A percentile compares a stretch with the other conserved stretches of the same genome.
phyloP scores from a whole-genome alignment of 129 eudicot genomes.

The Lactuca sativa region DNA sequence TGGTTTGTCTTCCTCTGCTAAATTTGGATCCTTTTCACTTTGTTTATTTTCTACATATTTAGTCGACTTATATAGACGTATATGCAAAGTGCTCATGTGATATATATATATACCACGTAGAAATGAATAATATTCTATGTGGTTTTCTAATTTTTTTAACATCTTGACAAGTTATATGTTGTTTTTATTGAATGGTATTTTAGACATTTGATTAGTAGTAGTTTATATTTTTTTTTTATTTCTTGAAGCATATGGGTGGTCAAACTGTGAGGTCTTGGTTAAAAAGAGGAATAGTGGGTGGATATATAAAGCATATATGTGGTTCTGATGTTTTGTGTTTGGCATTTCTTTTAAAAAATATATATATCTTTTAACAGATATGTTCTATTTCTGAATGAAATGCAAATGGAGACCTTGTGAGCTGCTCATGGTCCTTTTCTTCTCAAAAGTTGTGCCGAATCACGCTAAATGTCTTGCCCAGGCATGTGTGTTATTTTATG shows the following conservation, averaged over 20 bases:
- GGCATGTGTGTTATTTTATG: constrained; percentile 5
- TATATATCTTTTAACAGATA: constrained; percentile 6
- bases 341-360: not conserved
- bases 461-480: not conserved
- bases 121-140: no score
- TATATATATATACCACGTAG: no score
- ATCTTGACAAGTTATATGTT: no score
- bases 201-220: not conserved
- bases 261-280: not conserved
- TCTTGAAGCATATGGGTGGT: not conserved
- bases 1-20: constrained; percentile 35
- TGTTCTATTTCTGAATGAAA: constrained; percentile 13
- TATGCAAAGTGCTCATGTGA: not conserved
- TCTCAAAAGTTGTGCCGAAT: constrained; percentile 26
- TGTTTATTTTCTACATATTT: not conserved
- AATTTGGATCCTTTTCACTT: constrained; percentile 12
- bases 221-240: not conserved
- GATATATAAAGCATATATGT: not conserved
- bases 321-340: constrained; percentile 19
- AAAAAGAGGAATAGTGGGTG: not conserved
- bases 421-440: constrained; percentile 32
- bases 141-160: no score
- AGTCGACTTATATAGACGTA: not conserved
- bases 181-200: no score
- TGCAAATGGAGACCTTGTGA: constrained; percentile 34